Evolutionary conservation across 2,329 filamentous ascomycete genomes (phyloP).

Genomic region (Pseudofabraea citricarpa): DNA sequence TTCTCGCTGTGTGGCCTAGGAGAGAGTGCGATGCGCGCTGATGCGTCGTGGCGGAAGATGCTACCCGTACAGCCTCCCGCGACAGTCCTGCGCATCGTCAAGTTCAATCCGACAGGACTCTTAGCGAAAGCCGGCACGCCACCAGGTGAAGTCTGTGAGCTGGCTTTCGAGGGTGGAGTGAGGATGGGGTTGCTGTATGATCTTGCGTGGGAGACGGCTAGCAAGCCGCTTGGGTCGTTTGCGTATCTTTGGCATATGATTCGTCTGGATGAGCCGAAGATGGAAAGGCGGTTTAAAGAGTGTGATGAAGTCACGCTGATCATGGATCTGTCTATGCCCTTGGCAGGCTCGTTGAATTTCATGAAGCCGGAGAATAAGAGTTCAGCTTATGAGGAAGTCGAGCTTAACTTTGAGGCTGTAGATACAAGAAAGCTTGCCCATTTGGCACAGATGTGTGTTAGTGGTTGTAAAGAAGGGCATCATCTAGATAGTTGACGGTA

Average conservation of each 20-base stretch:
- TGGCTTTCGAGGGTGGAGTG: background rate
- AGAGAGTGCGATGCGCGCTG: background rate
- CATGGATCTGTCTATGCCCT: background rate
- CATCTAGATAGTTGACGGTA: no score
- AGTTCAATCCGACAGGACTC: background rate
- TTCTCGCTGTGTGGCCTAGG: background rate
- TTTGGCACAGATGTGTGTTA: background rate
- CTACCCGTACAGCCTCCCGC: background rate
- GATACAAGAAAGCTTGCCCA: background rate
- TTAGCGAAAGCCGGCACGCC: background rate
- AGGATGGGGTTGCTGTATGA: background rate
- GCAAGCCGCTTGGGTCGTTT: background rate
- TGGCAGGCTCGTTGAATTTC: background rate
- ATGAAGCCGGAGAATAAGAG: background rate
- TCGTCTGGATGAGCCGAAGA: background rate
- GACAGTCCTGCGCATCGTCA: background rate
- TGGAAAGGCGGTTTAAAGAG: background rate
- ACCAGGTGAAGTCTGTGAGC: background rate
- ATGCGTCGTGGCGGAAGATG: background rate
- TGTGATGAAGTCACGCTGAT: background rate
- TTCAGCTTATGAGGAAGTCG: background rate
- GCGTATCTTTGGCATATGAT: background rate
- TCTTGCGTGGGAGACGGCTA: background rate
- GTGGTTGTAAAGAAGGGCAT: background rate
- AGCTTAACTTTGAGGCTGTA: background rate